Conservation (phyloP, 441 rosid genomes). For the Melastoma candidum region DNA sequence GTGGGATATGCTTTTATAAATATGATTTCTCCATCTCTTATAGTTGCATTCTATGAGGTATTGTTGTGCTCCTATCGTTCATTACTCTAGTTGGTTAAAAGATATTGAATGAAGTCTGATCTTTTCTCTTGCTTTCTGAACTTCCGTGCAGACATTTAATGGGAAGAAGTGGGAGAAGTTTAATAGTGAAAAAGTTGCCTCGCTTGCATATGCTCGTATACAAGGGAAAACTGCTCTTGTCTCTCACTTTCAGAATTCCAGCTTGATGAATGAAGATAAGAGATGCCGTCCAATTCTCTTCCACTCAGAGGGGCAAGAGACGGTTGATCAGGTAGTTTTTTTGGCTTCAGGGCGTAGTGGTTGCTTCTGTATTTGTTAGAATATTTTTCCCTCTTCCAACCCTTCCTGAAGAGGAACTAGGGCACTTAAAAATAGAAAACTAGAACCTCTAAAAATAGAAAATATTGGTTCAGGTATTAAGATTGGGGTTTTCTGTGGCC, state of each 20-base stretch:
- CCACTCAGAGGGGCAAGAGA: conserved; percentile 50
- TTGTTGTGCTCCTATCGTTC: conserved; percentile 9
- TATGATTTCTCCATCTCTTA: conserved; percentile 71
- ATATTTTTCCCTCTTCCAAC: not conserved
- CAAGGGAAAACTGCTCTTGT: conserved; percentile 80
- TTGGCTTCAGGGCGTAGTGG: not conserved
- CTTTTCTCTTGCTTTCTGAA: not conserved
- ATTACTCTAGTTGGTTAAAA: not conserved
- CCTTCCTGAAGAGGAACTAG: too few species aligned
- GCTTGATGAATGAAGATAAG: conserved; percentile 65
- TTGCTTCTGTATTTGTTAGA: not conserved
- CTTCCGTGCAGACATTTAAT: conserved; percentile 49
- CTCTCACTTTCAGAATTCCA: conserved; percentile 65
- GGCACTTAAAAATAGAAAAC: too few species aligned
- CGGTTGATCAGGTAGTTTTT: conserved; percentile 38
- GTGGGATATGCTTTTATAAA: conserved; percentile 84
- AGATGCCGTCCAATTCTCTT: conserved; percentile 58
- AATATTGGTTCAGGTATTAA: too few species aligned
- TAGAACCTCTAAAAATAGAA: too few species aligned
- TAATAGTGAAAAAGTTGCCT: conserved; percentile 73
- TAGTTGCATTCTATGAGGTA: conserved; percentile 71
- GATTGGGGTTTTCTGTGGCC: too few species aligned
- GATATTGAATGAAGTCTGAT: too few species aligned
- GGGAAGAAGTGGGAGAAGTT: conserved; percentile 87
- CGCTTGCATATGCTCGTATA: conserved; percentile 75